Evolutionary conservation across 2,329 filamentous ascomycete genomes (phyloP), one percentile per base, ranked within the genome.

Genomic region (Sordariomycetes sp.): DNA sequence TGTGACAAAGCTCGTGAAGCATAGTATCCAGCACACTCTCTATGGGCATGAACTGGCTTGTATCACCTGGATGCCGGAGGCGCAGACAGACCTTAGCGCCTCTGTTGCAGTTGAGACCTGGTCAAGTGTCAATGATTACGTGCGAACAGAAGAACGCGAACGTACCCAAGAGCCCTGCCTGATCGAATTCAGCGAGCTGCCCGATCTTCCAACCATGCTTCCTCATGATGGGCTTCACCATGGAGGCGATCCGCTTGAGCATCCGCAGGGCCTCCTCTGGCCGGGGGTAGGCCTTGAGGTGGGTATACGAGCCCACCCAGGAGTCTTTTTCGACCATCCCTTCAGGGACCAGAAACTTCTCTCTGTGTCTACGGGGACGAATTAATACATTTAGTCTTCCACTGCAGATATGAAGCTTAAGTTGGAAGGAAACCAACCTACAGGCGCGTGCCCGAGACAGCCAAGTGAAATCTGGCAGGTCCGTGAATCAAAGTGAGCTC

Each of bases 171-270:
- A 94, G 65, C 44, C 82, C 83, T 21, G 65, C 59, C 46, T 92
- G 71, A 10, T 75, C 66, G 59, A 96, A 94, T 54, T 96, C 90
- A 32, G 79, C 77, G 12, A 96, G 70, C 31, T 83, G 75, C 19
- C 72, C 70, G 21, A 96, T 85, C 41, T 68, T 80, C 85, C 87
- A 96, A 36, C 70, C 70, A 28, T 85, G 76, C 31, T 86, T 86
- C 43, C 86, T 73, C 88, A 96, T 96, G 42, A 96, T 85, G 14
- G 90, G 90, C 55, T 94, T 95, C 41, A 95, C 88, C 37, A 93
- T 61, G 18, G 87, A 94, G 3, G 86, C 86, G 26, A 93, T 71
- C 57, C 83, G 88, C 48, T 79, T 82, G 17, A 96, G 69, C 37
- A 74, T 75, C 23, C 74, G 59, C 14, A 75, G 51, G 11, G 71